Evolutionary conservation across 129 eudicot genomes (phyloP).

Genomic region (Mikania micrantha): DNA sequence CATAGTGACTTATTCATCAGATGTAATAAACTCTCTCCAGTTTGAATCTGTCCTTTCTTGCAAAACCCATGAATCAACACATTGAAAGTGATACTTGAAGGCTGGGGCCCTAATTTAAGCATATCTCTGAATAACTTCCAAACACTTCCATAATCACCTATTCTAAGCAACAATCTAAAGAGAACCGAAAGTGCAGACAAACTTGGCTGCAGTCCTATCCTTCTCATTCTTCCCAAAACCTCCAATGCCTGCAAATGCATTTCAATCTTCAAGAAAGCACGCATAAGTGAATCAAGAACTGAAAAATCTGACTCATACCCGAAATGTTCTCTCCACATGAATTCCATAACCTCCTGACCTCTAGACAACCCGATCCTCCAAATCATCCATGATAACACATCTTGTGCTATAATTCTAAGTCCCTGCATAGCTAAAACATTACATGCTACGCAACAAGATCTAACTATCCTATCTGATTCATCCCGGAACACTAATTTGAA

Average conservation of each 20-base stretch:
- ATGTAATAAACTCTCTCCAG: conserved; percentile 56
- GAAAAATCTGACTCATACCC: conserved; percentile 60
- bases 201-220: conserved; percentile 53
- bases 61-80: conserved; percentile 76
- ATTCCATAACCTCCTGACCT: conserved; percentile 43
- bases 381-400: conserved; percentile 59
- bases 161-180: conserved; percentile 51
- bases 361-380: conserved; percentile 44
- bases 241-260: conserved; percentile 46
- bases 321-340: conserved; percentile 53
- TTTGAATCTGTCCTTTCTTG: conserved; percentile 46
- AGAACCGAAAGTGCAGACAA: conserved; percentile 49
- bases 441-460: conserved; percentile 48
- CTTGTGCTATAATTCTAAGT: conserved; percentile 55
- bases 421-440: conserved; percentile 44
- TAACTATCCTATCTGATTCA: conserved; percentile 33
- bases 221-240: conserved; percentile 53
- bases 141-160: conserved; percentile 78
- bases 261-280: conserved; percentile 51
- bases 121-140: conserved; percentile 85
- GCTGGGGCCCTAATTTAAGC: conserved; percentile 59
- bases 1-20: conserved; percentile 65
- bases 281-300: conserved; percentile 77
- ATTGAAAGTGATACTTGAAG: conserved; percentile 46
- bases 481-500: conserved; percentile 49